These are phyloP conservation scores for Colletotrichum paranaense DNA, from an alignment of 2,329 filamentous ascomycete genomes.

Conservation along the genomic window DNA sequence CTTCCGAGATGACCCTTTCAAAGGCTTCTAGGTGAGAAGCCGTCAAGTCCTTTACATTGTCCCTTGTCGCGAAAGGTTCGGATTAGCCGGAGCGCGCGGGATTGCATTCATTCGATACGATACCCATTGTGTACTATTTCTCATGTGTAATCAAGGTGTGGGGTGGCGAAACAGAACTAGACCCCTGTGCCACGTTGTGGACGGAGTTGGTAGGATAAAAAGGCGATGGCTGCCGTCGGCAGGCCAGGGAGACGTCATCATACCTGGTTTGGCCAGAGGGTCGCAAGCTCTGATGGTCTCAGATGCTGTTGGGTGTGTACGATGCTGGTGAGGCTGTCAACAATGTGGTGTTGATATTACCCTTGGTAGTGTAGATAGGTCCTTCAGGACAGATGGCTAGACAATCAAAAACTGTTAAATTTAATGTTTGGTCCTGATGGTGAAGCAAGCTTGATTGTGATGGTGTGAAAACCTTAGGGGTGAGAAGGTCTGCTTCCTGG, in stretches of 20 bases:
- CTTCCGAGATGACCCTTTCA: slow-evolving; percentile 70
- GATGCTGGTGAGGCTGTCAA: neutral
- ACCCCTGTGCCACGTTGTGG: neutral
- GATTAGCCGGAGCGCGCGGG: slow-evolving; percentile 11
- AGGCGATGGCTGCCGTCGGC: neutral
- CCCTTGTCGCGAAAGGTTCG: slow-evolving; percentile 15
- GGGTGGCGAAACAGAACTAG: neutral
- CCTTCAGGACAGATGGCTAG: neutral
- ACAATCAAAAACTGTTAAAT: slow-evolving; percentile 14
- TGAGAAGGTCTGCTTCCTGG: neutral
- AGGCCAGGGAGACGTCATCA: slow-evolving; percentile 7
- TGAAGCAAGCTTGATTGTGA: too few relatives aligned
- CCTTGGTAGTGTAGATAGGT: slow-evolving; percentile 13
- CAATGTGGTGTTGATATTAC: neutral
- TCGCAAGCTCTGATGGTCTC: neutral
- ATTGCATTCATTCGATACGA: slow-evolving; percentile 28
- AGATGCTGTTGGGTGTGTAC: neutral
- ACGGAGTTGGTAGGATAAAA: slow-evolving; percentile 9
- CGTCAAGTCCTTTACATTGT: slow-evolving; percentile 12
- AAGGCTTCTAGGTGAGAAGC: slow-evolving; percentile 61
- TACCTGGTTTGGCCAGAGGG: neutral
- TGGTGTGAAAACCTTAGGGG: neutral
- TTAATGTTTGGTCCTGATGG: neutral
- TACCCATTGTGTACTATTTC: slow-evolving; percentile 31
- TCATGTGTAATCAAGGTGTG: slow-evolving; percentile 11